Percentiles rank a stretch among this genome's conserved stretches.
phyloP scores from a whole-genome alignment of 768 basidiomycete species.

The Termitomyces heimii region DNA sequence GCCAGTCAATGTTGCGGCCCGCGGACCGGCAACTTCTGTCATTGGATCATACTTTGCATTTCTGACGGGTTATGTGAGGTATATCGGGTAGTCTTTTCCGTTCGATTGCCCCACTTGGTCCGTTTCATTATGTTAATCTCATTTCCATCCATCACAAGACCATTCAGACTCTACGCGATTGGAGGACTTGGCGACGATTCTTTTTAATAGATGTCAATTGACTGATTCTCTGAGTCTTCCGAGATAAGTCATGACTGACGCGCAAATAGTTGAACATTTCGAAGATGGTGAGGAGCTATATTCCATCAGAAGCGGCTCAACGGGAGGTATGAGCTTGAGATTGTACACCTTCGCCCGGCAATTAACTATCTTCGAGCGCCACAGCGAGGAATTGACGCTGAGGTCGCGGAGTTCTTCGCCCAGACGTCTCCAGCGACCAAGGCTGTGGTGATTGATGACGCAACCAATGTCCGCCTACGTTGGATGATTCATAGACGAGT shows the following conservation, averaged over 20 bases:
- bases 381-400: conserved; percentile 33
- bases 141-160: conserved; percentile 14
- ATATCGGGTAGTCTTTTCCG: background rate
- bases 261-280: background rate
- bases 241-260: conserved; percentile 2
- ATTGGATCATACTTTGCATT: background rate
- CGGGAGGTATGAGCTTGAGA: conserved; percentile 3
- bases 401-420: conserved; percentile 39
- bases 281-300: conserved; percentile 26
- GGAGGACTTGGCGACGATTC: background rate
- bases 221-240: background rate
- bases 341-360: background rate
- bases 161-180: background rate
- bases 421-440: conserved; percentile 17
- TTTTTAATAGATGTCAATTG: conserved; percentile 5
- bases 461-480: conserved; percentile 34
- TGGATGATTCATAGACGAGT: conserved; percentile 44
- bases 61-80: background rate
- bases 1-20: background rate
- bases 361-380: conserved; percentile 6
- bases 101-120: background rate
- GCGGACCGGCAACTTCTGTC: conserved; percentile 9
- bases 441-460: conserved; percentile 32
- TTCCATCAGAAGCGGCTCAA: conserved; percentile 27
- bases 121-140: background rate